Conservation (phyloP, 129 eudicot species). For the Helianthus annuus region HanXRQr2.0-SUNRISE NC_035439.2:43828633-43829132, state of each 20-base stretch:
- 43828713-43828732: background rate
- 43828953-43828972: background rate
- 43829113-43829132: slow-evolving; percentile 11
- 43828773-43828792: background rate
- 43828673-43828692: background rate
- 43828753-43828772: background rate
- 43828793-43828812: background rate
- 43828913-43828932: background rate
- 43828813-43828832: background rate
- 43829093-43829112: slow-evolving; percentile 4
- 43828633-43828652: background rate
- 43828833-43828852: background rate
- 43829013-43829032: background rate
- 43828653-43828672: background rate
- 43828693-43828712: background rate
- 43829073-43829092: background rate
- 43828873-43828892: background rate
- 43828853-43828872: background rate
- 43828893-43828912: background rate
- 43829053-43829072: background rate
- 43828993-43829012: background rate
- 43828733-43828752: background rate
- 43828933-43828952: background rate
- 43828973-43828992: background rate
- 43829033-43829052: background rate